These are phyloP conservation scores for Elaeis oleifera DNA, from an alignment of 202 grass and related monocot species.

Conservation along the genomic window DNA sequence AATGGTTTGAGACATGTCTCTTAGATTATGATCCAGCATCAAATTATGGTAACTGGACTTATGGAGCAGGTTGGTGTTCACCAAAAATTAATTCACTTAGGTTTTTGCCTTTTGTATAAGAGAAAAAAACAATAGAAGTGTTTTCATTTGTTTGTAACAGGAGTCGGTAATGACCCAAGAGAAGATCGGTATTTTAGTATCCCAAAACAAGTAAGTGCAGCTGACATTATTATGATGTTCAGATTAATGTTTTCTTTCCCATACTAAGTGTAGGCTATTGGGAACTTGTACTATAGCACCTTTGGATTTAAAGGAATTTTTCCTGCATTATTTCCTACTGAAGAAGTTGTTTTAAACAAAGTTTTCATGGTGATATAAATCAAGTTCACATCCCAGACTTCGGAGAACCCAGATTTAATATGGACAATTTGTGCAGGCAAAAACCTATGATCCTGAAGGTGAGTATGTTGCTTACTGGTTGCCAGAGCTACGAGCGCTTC, in stretches of 20 bases:
- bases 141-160: constrained; percentile 27
- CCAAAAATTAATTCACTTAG: no score
- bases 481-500: constrained; percentile 36
- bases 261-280: no score
- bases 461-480: constrained; percentile 78
- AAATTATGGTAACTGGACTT: constrained; percentile 99
- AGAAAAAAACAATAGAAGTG: neutral
- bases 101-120: no score
- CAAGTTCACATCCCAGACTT: no score
- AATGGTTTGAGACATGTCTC: constrained; percentile 67
- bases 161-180: constrained; percentile 88
- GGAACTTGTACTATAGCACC: no score
- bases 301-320: no score
- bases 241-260: no score
- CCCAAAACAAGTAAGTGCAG: constrained; percentile 70
- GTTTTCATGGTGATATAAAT: no score
- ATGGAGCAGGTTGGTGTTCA: constrained; percentile 62
- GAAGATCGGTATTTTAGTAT: constrained; percentile 96
- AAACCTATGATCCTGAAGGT: constrained; percentile 64
- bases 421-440: constrained; percentile 42
- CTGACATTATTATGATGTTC: no score
- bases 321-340: no score
- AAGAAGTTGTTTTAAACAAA: no score
- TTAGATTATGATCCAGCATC: constrained; percentile 53
- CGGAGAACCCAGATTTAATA: no score